phyloP scores from a whole-genome alignment of 495 filamentous ascomycete species.

The Penicillium bialowiezense region DNA sequence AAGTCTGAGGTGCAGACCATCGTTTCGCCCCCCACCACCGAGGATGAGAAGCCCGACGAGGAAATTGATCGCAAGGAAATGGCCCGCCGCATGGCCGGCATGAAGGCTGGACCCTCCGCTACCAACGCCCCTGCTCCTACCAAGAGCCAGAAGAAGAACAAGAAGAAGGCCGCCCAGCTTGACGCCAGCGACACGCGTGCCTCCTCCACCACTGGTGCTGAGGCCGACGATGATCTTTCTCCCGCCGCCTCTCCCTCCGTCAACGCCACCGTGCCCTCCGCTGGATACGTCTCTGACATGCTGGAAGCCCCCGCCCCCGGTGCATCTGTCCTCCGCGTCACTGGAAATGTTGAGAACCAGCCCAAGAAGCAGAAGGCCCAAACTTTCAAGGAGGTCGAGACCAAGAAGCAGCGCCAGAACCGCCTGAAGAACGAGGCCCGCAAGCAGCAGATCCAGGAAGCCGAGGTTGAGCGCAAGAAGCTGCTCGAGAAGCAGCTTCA shows the following conservation, averaged over 20 bases:
- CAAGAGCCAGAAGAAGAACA: constrained; percentile 59
- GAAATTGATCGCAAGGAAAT: constrained; percentile 69
- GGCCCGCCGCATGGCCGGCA: constrained; percentile 63
- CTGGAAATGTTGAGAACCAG: constrained; percentile 57
- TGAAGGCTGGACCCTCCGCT: constrained; percentile 59
- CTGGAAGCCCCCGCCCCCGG: constrained; percentile 67
- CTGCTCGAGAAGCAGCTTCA: constrained; percentile 77
- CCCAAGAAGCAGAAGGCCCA: constrained; percentile 62
- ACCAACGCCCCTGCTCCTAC: constrained; percentile 33
- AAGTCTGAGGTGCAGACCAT: constrained; percentile 36
- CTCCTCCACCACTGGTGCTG: constrained; percentile 73
- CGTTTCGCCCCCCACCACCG: constrained; percentile 35
- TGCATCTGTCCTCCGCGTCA: constrained; percentile 75
- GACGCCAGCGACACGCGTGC: constrained; percentile 37
- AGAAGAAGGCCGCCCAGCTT: constrained; percentile 45
- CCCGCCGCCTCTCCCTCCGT: constrained; percentile 56
- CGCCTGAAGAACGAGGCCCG: constrained; percentile 73
- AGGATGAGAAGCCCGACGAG: constrained; percentile 50
- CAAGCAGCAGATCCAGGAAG: constrained; percentile 66
- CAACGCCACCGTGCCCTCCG: constrained; percentile 47
- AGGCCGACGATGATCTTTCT: constrained; percentile 81
- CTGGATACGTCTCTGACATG: constrained; percentile 78
- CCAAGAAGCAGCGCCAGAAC: constrained; percentile 91
- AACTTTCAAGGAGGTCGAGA: constrained; percentile 58
- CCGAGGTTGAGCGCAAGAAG: constrained; percentile 68